Base-by-base conservation (phyloP, 202 grass and related monocot species). In the Carex arenaria region DNA sequence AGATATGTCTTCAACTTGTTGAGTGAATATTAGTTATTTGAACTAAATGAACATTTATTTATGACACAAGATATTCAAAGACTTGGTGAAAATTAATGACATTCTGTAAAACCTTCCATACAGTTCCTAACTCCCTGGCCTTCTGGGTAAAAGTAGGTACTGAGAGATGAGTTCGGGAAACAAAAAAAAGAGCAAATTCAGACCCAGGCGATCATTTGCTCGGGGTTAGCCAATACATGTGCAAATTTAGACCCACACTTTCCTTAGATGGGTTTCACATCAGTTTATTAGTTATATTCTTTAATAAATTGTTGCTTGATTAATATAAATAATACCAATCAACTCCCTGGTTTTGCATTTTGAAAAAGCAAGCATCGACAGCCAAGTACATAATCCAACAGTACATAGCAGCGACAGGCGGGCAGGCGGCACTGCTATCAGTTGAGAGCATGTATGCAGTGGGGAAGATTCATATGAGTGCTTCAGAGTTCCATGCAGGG, bases 361-460 rank as follows among this genome's bases (percentile, higher is more conserved):
- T 60, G 22, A 74, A 32, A 76, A 88, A 95, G 93, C 96, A 93
- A 98, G 93, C 91, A 47, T 99, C 96, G 22, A 93, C 96, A 72
- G 93, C 93, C 36, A 99, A 94, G 88, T 99, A 99, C 88, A 99
- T 99, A 67, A 95, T 99, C 72, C 91, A 93, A 43, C 93, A 98
- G 86, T 98, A 98, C 88, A 93, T 98, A 66, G 93, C 96, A 18
- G 96, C 93, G 36, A 98, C 88, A 57, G 93, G 92, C 9, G 95
- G 92, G 76, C 96, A 93, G 83, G 61, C 80, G 61, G 89, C 91
- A 51, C 86, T 95, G 85, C 87, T 84, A 89, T 89, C 91, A 65
- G 63, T 95, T 73, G 87, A 83, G 84, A 95, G 90, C 91, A 98
- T 98, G 96, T 98, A 95, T 42, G 91, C 96, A 3, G 81, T 95